Evolutionary conservation across 495 filamentous ascomycete species (phyloP).

Genomic region (Xylaria venustula): DNA sequence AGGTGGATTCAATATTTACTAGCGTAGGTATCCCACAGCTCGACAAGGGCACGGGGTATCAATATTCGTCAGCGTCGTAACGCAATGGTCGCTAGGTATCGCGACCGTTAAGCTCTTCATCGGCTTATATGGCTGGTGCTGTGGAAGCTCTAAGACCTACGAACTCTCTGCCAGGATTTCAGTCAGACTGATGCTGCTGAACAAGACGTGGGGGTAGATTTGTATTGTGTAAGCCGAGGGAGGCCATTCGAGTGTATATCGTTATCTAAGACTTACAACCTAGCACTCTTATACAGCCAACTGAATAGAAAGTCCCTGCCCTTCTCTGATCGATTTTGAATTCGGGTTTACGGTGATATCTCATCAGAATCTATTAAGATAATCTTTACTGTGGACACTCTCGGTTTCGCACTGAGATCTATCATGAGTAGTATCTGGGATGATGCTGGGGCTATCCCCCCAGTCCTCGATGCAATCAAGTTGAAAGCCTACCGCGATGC

Average conservation of each 20-base stretch:
- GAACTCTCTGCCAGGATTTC: not conserved
- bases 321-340: not conserved
- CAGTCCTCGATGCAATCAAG: constrained; percentile 6
- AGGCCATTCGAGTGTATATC: not conserved
- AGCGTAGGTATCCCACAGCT: not conserved
- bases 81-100: not conserved
- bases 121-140: not conserved
- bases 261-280: not conserved
- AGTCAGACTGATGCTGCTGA: not conserved
- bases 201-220: not conserved
- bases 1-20: too few species aligned
- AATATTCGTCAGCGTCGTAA: not conserved
- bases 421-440: constrained; percentile 17
- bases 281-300: not conserved
- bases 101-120: not conserved
- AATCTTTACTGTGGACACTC: too few species aligned
- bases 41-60: constrained; percentile 1
- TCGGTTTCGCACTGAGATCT: too few species aligned
- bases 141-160: not conserved
- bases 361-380: too few species aligned
- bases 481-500: not conserved
- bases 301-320: not conserved
- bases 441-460: constrained; percentile 17
- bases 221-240: not conserved
- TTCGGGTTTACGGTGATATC: too few species aligned